Base-by-base conservation (phyloP, 192 early-diverging fungal species). In the Coemansia sp. region DNA sequence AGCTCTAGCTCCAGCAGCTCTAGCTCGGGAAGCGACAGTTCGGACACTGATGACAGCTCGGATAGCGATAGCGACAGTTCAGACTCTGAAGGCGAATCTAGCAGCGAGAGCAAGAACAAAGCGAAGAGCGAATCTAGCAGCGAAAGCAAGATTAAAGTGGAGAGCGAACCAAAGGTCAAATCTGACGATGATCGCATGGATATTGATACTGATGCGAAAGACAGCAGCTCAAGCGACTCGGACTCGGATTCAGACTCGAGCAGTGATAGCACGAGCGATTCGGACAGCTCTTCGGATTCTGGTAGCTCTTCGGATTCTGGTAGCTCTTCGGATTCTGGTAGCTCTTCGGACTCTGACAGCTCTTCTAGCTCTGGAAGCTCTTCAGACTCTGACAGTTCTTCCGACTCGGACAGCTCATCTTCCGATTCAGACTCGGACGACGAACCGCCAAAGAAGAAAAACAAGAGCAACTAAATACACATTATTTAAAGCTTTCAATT, bases 371-470 rank as follows among this genome's bases (percentile, higher is more conserved):
- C 25, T 26, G n/a, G n/a, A n/a, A 26, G 25, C 1, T n/a, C n/a
- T 2, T 55, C 53, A 5, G 53, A 26, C 10, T 52, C 68, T 17
- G 38, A 34, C n/a, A 47, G 40, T 11, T 36, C 11, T 12, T 11
- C 51, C 25, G 28, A 28, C 14, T 52, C 50, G 2, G 31, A 31
- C 31, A 31, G 31, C 31, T 34, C 31, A 1, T 46, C 42, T 11
- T 55, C 53, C 12, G 53, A 26, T 25, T 52, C 68, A 40, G 38
- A 34, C n/a, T 68, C 75, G 11, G 62, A 61, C 15, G 66, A 65
- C 20, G 49, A 62, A 37, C 62, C 62, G 12, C 47, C 66, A 61
- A 72, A 73, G 61, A 80, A 74, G 53, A 66, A 56, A 21, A 28
- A 25, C 57, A 65, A 62, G 36, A 15, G 26, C 50, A 22, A 25